These are phyloP conservation scores for Leishmania mexicana DNA, from an alignment of 208 protist species.

Conservation along the genomic window DNA sequence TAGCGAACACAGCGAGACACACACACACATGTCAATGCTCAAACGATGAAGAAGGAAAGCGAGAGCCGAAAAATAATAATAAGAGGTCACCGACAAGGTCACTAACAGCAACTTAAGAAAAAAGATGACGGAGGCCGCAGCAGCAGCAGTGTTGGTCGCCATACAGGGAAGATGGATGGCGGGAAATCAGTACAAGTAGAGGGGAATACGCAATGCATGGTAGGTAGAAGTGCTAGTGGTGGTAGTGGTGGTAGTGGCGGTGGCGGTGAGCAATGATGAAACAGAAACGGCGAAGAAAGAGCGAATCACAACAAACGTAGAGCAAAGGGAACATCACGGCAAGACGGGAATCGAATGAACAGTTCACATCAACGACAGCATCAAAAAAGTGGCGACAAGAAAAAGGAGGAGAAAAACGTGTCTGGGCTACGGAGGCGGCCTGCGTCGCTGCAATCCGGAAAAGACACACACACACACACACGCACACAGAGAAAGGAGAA, in stretches of 20 bases:
- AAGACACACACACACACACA: not conserved
- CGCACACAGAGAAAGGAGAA: constrained; percentile 1
- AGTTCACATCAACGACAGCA: not conserved
- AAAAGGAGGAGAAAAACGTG: not conserved
- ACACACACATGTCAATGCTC: not conserved
- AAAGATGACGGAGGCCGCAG: too few relatives aligned
- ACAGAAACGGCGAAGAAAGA: too few relatives aligned
- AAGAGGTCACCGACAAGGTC: not conserved
- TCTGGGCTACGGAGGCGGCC: not conserved
- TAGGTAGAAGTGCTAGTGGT: not conserved
- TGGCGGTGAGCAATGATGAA: too few relatives aligned
- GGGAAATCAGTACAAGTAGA: not conserved
- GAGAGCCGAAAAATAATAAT: not conserved
- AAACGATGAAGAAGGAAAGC: not conserved
- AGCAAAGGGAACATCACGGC: too few relatives aligned
- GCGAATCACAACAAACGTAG: too few relatives aligned
- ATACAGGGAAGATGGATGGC: not conserved
- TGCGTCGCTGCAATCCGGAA: not conserved
- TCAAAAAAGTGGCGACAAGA: not conserved
- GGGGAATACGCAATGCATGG: not conserved
- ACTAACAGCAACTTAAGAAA: not conserved
- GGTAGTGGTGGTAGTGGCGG: too few relatives aligned
- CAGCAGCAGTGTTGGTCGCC: not conserved
- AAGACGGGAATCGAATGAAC: not conserved
- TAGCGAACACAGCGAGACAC: not conserved